These are phyloP conservation scores for Kodamaea lidongshanica DNA, from an alignment of 805 yeast genomes.

Conservation along the genomic window DNA sequence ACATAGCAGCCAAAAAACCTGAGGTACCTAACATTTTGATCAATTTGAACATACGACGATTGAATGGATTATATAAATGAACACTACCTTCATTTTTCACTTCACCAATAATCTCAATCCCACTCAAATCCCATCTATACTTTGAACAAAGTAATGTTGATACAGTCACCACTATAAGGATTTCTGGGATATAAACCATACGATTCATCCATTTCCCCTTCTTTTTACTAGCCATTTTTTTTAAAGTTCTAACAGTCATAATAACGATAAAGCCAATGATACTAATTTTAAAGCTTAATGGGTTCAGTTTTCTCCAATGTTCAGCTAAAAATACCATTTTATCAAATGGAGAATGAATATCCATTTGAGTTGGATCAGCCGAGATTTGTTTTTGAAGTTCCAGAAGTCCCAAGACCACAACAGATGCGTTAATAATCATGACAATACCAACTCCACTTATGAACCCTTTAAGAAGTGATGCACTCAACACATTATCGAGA, in stretches of 20 bases:
- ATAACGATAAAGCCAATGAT: conserved; percentile 44
- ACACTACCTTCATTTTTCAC: conserved; percentile 44
- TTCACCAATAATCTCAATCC: conserved; percentile 66
- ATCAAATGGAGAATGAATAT: conserved; percentile 57
- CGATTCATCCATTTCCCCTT: conserved; percentile 18
- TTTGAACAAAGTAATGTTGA: conserved; percentile 48
- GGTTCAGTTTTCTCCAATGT: conserved; percentile 45
- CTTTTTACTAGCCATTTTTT: conserved; percentile 21
- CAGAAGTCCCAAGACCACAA: conserved; percentile 66
- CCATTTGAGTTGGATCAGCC: conserved; percentile 27
- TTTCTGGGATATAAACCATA: conserved; percentile 75
- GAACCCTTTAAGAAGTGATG: conserved; percentile 37
- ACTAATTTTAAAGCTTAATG: conserved; percentile 59
- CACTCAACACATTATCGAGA: conserved; percentile 36
- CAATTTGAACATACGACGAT: conserved; percentile 42
- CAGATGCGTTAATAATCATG: conserved; percentile 54
- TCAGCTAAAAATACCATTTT: conserved; percentile 54
- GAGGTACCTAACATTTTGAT: conserved; percentile 59
- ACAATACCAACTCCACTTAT: conserved; percentile 41
- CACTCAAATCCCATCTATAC: conserved; percentile 45
- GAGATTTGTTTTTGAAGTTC: conserved; percentile 35
- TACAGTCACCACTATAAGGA: conserved; percentile 62
- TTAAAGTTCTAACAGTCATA: conserved; percentile 37
- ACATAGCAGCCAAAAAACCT: conserved; percentile 65
- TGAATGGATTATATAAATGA: conserved; percentile 51